Evolutionary conservation across 139 green algal genomes (phyloP).

Genomic region (Chlorella sp.): DNA sequence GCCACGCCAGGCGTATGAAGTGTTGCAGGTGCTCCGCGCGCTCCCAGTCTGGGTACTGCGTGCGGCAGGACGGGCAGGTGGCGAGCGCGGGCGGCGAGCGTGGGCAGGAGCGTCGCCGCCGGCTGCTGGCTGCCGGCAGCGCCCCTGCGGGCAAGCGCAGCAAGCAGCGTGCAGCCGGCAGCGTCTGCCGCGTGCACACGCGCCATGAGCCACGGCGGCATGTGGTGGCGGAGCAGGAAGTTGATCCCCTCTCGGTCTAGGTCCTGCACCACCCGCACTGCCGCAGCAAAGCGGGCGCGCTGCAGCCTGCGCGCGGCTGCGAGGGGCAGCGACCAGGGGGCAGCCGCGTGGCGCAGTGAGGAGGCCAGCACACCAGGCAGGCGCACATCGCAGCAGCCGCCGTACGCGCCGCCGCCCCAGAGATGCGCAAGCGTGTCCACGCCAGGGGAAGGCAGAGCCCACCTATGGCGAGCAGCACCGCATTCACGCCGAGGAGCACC

Average conservation of each 20-base stretch:
- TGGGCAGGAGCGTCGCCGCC: background rate
- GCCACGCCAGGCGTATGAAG: slow-evolving; percentile 28
- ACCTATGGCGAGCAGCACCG: slow-evolving; percentile 25
- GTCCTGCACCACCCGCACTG: slow-evolving; percentile 36
- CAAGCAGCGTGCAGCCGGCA: background rate
- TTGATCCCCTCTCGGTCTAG: slow-evolving; percentile 30
- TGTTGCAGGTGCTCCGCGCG: slow-evolving; percentile 21
- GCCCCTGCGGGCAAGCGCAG: slow-evolving; percentile 21
- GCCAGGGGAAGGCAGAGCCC: background rate
- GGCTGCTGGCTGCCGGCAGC: background rate
- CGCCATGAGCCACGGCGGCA: slow-evolving; percentile 44
- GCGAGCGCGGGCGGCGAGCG: background rate
- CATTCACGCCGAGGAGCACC: slow-evolving; percentile 17
- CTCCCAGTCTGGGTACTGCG: slow-evolving; percentile 5
- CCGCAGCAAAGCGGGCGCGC: slow-evolving; percentile 33
- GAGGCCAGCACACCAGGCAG: background rate
- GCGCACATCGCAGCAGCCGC: background rate
- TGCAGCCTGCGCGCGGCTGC: slow-evolving; percentile 8
- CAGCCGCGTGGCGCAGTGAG: background rate
- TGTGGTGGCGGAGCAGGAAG: slow-evolving; percentile 17
- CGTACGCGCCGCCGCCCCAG: background rate
- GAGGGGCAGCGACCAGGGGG: background rate
- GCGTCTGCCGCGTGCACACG: background rate
- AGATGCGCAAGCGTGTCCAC: background rate
- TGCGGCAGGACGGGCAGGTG: background rate